A percentile compares a stretch with the other conserved stretches of the same genome.
phyloP scores from a whole-genome alignment of 257 asterid species.

The Plantago ovata region DNA sequence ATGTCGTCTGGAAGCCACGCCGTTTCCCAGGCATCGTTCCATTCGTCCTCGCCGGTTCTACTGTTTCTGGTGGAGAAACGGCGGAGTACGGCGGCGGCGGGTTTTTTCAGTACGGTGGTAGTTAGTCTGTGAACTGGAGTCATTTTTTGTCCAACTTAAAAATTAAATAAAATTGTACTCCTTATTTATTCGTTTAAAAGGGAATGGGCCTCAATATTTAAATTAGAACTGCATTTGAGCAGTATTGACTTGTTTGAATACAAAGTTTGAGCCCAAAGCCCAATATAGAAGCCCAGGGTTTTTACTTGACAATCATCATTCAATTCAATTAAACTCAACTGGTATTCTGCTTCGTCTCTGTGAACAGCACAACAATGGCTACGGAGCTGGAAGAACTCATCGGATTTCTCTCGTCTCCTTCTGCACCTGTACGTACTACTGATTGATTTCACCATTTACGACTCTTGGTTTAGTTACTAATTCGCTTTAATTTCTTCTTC shows the following conservation, averaged over 20 bases:
- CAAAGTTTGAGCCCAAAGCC: no score
- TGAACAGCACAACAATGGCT: slow-evolving; percentile 72
- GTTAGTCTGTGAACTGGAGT: slow-evolving; percentile 30
- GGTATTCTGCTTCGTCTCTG: no score
- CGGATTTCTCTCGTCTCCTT: slow-evolving; percentile 74
- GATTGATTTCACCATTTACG: neutral
- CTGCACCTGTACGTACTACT: slow-evolving; percentile 51
- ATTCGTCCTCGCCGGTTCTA: slow-evolving; percentile 56
- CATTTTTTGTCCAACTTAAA: no score
- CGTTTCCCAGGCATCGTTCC: slow-evolving; percentile 93
- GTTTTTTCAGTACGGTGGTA: slow-evolving; percentile 25
- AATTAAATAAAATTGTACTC: no score
- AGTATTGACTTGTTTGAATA: no score
- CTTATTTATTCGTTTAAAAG: no score
- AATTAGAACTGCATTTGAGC: no score
- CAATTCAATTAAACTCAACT: no score
- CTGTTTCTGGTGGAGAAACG: slow-evolving; percentile 24
- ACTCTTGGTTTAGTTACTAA: neutral
- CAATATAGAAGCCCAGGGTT: no score
- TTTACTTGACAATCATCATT: no score
- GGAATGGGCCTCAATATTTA: no score
- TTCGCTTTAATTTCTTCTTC: slow-evolving; percentile 2
- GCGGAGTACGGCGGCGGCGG: slow-evolving; percentile 28
- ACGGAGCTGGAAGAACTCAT: slow-evolving; percentile 90
- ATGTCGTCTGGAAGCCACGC: slow-evolving; percentile 90